Evolutionary conservation across 2,329 filamentous ascomycete genomes (phyloP), one percentile per base, ranked within the genome.

Genomic region (Colletotrichum simmondsii): DNA sequence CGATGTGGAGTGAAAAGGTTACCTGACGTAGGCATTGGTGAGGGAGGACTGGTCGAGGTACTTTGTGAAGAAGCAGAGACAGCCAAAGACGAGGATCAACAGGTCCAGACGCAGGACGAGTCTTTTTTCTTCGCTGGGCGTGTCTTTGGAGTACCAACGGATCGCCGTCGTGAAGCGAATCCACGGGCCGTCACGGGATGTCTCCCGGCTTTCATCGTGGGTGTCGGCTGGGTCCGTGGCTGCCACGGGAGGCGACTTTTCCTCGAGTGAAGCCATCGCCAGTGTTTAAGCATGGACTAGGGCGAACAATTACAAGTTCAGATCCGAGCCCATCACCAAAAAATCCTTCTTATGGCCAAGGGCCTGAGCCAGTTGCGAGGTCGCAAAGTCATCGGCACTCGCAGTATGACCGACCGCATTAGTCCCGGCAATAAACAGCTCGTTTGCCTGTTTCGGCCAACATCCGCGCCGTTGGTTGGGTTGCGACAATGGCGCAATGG

Each of bases 31-130:
- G 52, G 80, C 81, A 26, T 83, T 83, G 61, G 81, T 82, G n/a
- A 82, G 76, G 2, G 80, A 80, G 26, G 80, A 79, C 54, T 82
- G 81, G 60, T 83, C 81, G 6, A 84, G 77, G 65, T 83, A 83
- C 58, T 84, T 83, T 4, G 81, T 84, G 68, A 83, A 84, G 75
- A 83, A 83, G 8, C 79, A 82, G 4, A 83, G 73, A 28, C 82
- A 84, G 0, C 82, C 82, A 72, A 82, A 83, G 8, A 83, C 74
- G 24, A 84, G 75, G 49, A 84, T 82, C 65, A 79, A 78, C 6
- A 84, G 73, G 63, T 84, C 82, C 5, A 84, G 80, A 67, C 82
- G 82, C 63, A 83, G 67, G 12, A 83, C 77, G 11, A 83, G 75
- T 5, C 70, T 64, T 74, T 83, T 83, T 68, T 84, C 82, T 6